Evolutionary conservation across 75 land plant species (phyloP).

Genomic region (Selaginella moellendorffii): DNA sequence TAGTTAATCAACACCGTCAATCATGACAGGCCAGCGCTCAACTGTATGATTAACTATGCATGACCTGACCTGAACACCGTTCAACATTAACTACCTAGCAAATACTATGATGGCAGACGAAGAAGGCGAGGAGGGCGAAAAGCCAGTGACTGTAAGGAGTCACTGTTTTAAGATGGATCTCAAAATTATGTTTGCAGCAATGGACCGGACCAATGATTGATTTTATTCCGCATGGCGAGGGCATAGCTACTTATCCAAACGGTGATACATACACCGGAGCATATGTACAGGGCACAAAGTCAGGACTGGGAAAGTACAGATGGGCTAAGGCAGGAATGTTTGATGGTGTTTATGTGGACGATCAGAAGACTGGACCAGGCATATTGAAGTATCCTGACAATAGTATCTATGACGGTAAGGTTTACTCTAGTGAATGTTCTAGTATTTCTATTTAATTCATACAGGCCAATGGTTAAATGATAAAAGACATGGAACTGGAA

Average conservation of each 20-base stretch:
- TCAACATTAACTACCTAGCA: no score
- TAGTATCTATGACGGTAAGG: constrained; percentile 25
- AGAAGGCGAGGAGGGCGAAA: constrained; percentile 5
- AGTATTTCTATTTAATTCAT: no score
- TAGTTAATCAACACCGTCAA: no score
- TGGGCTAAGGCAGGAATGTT: constrained; percentile 19
- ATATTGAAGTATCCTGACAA: constrained; percentile 28
- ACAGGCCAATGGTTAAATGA: constrained; percentile 23
- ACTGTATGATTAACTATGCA: no score
- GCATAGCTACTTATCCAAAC: constrained; percentile 24
- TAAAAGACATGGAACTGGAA: constrained; percentile 23
- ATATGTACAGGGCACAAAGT: constrained; percentile 19
- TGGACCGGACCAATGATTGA: constrained; percentile 27
- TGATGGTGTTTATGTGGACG: constrained; percentile 18
- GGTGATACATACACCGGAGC: constrained; percentile 24
- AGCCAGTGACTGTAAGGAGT: constrained; percentile 5
- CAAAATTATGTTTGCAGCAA: not conserved
- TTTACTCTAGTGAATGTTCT: no score
- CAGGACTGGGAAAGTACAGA: constrained; percentile 21
- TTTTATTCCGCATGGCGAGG: constrained; percentile 20
- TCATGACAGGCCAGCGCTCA: no score
- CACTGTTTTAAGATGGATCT: not conserved
- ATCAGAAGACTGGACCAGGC: constrained; percentile 22
- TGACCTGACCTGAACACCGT: no score
- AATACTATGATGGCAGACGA: constrained; percentile 7